These are phyloP conservation scores for Boletus tomentosulus DNA, from an alignment of 768 basidiomycete species.

Conservation along the genomic window DNA sequence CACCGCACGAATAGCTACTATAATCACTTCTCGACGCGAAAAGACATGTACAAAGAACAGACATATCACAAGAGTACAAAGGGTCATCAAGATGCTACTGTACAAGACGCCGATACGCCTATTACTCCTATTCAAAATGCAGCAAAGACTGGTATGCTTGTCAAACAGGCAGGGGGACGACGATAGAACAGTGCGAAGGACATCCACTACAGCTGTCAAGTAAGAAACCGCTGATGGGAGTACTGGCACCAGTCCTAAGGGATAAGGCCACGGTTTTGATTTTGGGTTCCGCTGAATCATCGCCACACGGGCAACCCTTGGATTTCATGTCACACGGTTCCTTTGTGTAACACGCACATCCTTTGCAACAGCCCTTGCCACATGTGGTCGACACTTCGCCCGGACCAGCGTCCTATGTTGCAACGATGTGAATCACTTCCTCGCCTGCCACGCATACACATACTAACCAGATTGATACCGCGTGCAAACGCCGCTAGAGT, in stretches of 20 bases:
- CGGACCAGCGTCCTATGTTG: neutral
- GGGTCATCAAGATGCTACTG: neutral
- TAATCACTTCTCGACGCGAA: too few species aligned
- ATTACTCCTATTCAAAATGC: too few species aligned
- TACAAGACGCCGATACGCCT: too few species aligned
- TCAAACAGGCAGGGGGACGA: neutral
- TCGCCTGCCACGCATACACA: neutral
- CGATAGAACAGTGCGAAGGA: neutral
- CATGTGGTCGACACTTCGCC: neutral
- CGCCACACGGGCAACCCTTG: neutral
- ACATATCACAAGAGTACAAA: neutral
- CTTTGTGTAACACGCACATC: neutral
- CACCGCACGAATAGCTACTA: too few species aligned
- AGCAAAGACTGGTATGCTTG: neutral
- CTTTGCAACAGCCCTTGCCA: neutral
- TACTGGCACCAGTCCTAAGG: neutral
- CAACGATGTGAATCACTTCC: neutral
- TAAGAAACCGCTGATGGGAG: neutral
- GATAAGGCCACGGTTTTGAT: neutral
- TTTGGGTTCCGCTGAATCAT: neutral
- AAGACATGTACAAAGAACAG: too few species aligned
- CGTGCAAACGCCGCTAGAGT: neutral
- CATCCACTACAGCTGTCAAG: neutral
- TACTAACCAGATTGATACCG: neutral
- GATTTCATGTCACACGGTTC: neutral